Evolutionary conservation across 2,329 filamentous ascomycete genomes (phyloP), one percentile per base, ranked within the genome.

Genomic region (Ascochyta lentis): DNA sequence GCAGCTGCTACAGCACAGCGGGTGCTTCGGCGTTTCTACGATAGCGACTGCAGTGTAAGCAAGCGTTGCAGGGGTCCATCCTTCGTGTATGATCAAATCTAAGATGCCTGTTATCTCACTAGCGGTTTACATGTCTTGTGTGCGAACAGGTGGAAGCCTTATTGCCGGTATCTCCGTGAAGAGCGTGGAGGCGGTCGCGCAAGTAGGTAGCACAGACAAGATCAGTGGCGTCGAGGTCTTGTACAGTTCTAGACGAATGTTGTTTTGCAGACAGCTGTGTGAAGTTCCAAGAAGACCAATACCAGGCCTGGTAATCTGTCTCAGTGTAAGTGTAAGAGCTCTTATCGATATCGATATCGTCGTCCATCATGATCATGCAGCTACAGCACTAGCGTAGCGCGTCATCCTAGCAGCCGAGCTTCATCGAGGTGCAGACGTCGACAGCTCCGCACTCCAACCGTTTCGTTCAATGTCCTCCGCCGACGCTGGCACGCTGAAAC

Each of bases 401-500:
- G 67, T 71, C 67, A 71, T 70, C 59, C 58, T 53, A 44, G 59
- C 47, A 56, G 53, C 53, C 53, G 53, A 56, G 53, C 57, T 42
- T 48, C 58, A 46, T 48, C 59, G 56, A 52, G 63, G 64, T 54
- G 56, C 48, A 45, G 56, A 52, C 57, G 48, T 59, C 45, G 44
- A 63, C 45, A 61, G 56, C 60, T 64, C 59, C 56, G 56, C 58
- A 56, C 49, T 42, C 45, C 56, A 59, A 38, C 49, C 48, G 39
- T 15, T 44, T 49, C 50, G 43, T 54, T 68, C 69, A 73, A 74
- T 74, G 72, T 74, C 72, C 61, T 56, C 64, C 46, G 59, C 61
- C 54, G 66, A 64, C 57, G 31, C 68, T 49, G 64, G 63, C 56
- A 64, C 70, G 49, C 64, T 70, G 57, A 75, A 76, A 69, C 69